Evolutionary conservation across 371 early-diverging fungal species (phyloP).

Genomic region (Mucor lusitanicus): DNA sequence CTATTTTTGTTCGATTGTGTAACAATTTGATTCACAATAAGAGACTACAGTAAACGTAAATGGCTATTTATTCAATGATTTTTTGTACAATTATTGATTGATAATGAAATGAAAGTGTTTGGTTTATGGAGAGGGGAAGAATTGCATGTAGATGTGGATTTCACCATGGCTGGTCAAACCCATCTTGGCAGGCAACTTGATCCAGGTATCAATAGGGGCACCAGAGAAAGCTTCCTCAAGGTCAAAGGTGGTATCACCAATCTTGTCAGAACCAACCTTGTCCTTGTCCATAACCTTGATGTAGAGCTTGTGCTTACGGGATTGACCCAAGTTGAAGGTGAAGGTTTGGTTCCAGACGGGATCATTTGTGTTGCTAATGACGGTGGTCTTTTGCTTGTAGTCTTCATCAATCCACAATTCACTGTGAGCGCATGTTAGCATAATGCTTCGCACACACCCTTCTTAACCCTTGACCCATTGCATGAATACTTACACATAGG

Average conservation of each 20-base stretch:
- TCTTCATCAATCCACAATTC: conserved; percentile 29
- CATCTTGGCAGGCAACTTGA: conserved; percentile 41
- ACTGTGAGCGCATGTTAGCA: conserved; percentile 2
- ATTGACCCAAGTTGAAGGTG: conserved; percentile 25
- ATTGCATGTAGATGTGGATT: conserved; percentile 33
- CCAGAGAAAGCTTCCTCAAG: conserved; percentile 30
- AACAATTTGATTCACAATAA: neutral
- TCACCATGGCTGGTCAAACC: conserved; percentile 48
- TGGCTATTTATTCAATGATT: neutral
- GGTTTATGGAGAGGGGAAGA: conserved; percentile 23
- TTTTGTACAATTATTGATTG: neutral
- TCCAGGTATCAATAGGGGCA: conserved; percentile 35
- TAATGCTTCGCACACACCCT: neutral
- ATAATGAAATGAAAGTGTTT: neutral
- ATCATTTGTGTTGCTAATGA: conserved; percentile 48
- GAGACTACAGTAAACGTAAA: neutral
- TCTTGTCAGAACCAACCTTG: conserved; percentile 29
- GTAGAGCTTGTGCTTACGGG: conserved; percentile 32
- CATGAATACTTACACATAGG: conserved; percentile 27
- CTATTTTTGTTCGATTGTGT: neutral
- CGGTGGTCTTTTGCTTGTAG: conserved; percentile 47
- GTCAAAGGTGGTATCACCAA: conserved; percentile 37
- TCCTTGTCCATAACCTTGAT: conserved; percentile 45
- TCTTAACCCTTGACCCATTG: neutral
- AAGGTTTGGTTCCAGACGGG: conserved; percentile 41